Base-by-base conservation (phyloP, 257 asterid genomes). In the Scutellaria minor region DNA sequence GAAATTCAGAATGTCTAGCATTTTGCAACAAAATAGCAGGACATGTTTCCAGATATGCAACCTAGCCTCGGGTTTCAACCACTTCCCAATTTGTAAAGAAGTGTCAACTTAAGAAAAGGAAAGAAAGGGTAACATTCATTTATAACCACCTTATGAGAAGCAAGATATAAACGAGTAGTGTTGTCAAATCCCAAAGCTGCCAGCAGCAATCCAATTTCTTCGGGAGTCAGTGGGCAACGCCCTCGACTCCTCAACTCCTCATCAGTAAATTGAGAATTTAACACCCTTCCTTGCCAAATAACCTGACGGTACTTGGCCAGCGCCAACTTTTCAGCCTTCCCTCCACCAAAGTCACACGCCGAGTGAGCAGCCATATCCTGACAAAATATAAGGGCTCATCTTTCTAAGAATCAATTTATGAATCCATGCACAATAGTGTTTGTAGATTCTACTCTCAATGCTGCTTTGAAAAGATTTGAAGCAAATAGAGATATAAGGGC, bases 301-400 rank as follows among this genome's bases (percentile, higher is more conserved):
- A 92, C 88, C 81, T 95, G 99, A 31, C 99, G 80, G 53, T 95
- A 95, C 87, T 92, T 92, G 35, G 99, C 99, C 64, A 95, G 84
- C 59, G 99, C 93, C 76, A 95, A 69, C 75, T 95, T 95, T 80
- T 95, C 99, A 51, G 95, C 96, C 82, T 92, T 95, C 22, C 99
- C 99, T 14, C 99, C 99, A 65, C 99, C 99, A 79, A 95, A 95
- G 82, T 95, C 99, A 18, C 99, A 95, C 14, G 99, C 98, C 18
- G 99, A 92, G 85, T 92, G 99, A 46, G 99, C 99, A 70, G 99
- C 99, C 99, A 95, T 95, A 67, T 95, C 99, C 99, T 95, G 85
- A 53, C 68, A 64, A 83, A 73, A 46, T 52, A 68, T 50, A 58
- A 51, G n/a, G 11, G 53, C 68, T 51, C 1, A 3, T 14, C 42